phyloP scores from a whole-genome alignment of 106 monocot species.

The Cymbidium sinense region DNA sequence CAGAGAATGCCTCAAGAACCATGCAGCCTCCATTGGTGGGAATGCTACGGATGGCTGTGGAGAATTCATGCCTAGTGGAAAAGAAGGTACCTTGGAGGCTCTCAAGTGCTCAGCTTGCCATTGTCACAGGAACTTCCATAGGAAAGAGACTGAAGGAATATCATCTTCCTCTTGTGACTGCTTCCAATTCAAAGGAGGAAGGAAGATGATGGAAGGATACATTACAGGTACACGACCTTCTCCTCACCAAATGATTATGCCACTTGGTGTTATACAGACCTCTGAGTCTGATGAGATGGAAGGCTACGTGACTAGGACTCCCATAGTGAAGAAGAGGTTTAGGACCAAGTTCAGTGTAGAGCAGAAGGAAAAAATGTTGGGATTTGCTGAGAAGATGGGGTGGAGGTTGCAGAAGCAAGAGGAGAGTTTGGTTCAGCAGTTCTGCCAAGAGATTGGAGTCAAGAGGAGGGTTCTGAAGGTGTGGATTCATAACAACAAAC shows the following conservation, averaged over 20 bases:
- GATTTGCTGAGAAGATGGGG: slow-evolving; percentile 53
- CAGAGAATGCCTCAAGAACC: slow-evolving; percentile 71
- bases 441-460: slow-evolving; percentile 56
- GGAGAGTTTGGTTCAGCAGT: slow-evolving; percentile 35
- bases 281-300: slow-evolving; percentile 51
- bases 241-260: slow-evolving; percentile 67
- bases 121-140: slow-evolving; percentile 76
- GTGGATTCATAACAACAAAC: slow-evolving; percentile 71
- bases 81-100: slow-evolving; percentile 58
- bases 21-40: slow-evolving; percentile 62
- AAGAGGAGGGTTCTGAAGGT: slow-evolving; percentile 54
- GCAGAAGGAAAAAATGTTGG: slow-evolving; percentile 74
- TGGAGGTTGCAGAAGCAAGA: slow-evolving; percentile 52
- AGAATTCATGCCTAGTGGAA: slow-evolving; percentile 76
- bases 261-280: slow-evolving; percentile 39
- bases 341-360: slow-evolving; percentile 68
- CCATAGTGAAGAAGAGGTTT: slow-evolving; percentile 50
- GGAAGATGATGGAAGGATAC: slow-evolving; percentile 19
- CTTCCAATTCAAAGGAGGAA: slow-evolving; percentile 15
- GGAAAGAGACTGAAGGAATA: slow-evolving; percentile 46
- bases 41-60: slow-evolving; percentile 63
- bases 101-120: slow-evolving; percentile 57
- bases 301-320: slow-evolving; percentile 5
- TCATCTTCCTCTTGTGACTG: neutral
- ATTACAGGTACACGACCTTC: slow-evolving; percentile 21